Conservation (phyloP, 495 filamentous ascomycete species). For the Penicillium taxi region DNA sequence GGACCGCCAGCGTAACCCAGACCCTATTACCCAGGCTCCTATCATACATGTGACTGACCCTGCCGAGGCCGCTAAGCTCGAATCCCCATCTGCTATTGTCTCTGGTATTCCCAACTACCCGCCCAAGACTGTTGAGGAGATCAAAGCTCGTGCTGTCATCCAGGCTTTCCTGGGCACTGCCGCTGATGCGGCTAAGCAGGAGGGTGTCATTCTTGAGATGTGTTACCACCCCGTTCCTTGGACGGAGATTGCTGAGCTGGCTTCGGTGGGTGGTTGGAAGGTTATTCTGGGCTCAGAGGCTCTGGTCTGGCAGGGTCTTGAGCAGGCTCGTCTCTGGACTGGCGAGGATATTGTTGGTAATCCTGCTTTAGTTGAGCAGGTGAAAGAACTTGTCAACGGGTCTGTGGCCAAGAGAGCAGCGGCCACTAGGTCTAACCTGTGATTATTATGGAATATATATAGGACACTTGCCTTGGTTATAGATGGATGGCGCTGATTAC, state of each 20-base stretch:
- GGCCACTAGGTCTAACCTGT: constrained; percentile 25
- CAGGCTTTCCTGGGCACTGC: constrained; percentile 43
- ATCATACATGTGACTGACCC: constrained; percentile 50
- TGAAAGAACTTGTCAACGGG: constrained; percentile 44
- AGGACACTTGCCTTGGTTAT: constrained; percentile 20
- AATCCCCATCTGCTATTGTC: constrained; percentile 53
- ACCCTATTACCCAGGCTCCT: constrained; percentile 31
- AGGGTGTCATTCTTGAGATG: constrained; percentile 70
- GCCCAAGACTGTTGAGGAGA: constrained; percentile 53
- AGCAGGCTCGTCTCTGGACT: constrained; percentile 62
- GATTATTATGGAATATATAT: constrained; percentile 10
- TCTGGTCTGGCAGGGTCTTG: constrained; percentile 67
- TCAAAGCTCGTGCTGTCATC: constrained; percentile 45
- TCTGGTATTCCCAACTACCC: constrained; percentile 63
- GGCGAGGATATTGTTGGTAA: constrained; percentile 44
- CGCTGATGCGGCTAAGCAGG: constrained; percentile 23
- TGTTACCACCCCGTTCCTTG: constrained; percentile 66
- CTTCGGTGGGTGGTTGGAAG: constrained; percentile 53
- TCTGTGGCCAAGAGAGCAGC: constrained; percentile 26
- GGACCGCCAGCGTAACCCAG: constrained; percentile 27
- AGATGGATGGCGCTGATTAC: constrained; percentile 13
- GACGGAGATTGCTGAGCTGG: constrained; percentile 53
- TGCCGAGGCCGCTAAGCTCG: constrained; percentile 46
- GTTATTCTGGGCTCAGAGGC: constrained; percentile 64
- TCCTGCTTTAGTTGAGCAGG: constrained; percentile 41